phyloP scores from a whole-genome alignment of 768 basidiomycete species.

The Auriculariales sp. region DNA sequence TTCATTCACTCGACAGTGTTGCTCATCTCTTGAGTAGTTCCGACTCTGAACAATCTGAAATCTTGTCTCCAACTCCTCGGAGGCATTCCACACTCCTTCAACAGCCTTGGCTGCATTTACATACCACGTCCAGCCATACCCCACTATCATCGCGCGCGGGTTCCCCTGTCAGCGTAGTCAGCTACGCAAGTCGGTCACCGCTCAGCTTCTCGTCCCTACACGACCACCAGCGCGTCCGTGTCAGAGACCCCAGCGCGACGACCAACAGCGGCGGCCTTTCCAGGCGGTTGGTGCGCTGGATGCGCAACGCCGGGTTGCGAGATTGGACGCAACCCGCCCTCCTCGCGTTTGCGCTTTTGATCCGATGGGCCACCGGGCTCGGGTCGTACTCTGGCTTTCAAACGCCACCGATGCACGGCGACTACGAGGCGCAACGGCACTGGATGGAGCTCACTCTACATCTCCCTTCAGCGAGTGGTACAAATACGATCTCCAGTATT shows the following conservation, averaged over 20 bases:
- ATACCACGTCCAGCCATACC: slow-evolving; percentile 28
- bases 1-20: too few relatives aligned
- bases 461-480: slow-evolving; percentile 73
- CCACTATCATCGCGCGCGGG: slow-evolving; percentile 32
- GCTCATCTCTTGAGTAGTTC: slow-evolving; percentile 11
- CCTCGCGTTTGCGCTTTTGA: slow-evolving; percentile 35
- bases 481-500: slow-evolving; percentile 73
- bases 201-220: slow-evolving; percentile 6
- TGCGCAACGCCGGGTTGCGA: slow-evolving; percentile 53
- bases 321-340: slow-evolving; percentile 42
- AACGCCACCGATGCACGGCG: slow-evolving; percentile 76
- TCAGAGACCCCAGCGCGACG: not conserved
- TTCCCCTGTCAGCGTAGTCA: slow-evolving; percentile 27
- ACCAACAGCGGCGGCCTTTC: slow-evolving; percentile 31
- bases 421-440: slow-evolving; percentile 88
- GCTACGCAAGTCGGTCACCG: slow-evolving; percentile 10
- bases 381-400: slow-evolving; percentile 67
- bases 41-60: slow-evolving; percentile 25
- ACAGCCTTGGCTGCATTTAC: slow-evolving; percentile 46
- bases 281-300: slow-evolving; percentile 60
- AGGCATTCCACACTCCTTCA: slow-evolving; percentile 46
- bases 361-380: slow-evolving; percentile 59
- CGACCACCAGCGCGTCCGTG: slow-evolving; percentile 6
- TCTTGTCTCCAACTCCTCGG: slow-evolving; percentile 52
- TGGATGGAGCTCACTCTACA: slow-evolving; percentile 89